Conservation (phyloP, 768 basidiomycete genomes). For the Trametes elegans region DNA sequence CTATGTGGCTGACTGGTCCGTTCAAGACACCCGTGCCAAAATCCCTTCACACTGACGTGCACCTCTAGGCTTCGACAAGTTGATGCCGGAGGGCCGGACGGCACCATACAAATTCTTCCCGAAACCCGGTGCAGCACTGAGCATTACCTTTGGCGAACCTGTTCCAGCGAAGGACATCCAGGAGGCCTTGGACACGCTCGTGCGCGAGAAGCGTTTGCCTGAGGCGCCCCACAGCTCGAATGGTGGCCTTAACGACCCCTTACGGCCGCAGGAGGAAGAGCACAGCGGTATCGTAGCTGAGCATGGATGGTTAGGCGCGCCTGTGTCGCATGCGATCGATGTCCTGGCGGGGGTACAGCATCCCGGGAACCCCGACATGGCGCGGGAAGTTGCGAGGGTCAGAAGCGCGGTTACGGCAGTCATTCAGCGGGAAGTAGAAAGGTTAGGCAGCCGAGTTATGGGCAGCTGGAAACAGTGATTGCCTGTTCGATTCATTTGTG, state of each 20-base stretch:
- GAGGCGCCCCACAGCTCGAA: not conserved
- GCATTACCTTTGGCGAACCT: constrained; percentile 80
- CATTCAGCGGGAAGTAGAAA: constrained; percentile 31
- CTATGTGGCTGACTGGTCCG: constrained; percentile 91
- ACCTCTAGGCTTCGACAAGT: constrained; percentile 70
- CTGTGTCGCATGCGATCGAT: constrained; percentile 2
- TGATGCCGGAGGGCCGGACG: constrained; percentile 85
- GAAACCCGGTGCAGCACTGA: constrained; percentile 56
- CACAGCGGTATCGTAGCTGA: constrained; percentile 2
- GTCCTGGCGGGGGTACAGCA: not conserved
- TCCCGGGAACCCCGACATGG: not conserved
- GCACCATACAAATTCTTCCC: constrained; percentile 77
- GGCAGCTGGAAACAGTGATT: not conserved
- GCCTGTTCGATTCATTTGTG: too few species aligned
- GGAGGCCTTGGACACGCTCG: constrained; percentile 18
- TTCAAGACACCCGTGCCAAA: not conserved
- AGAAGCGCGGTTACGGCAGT: constrained; percentile 32
- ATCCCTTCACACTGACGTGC: not conserved
- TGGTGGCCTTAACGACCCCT: not conserved
- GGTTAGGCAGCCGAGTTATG: constrained; percentile 22
- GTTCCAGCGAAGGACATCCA: constrained; percentile 44
- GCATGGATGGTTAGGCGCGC: constrained; percentile 12
- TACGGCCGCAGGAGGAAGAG: constrained; percentile 11
- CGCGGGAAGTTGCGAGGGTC: constrained; percentile 19
- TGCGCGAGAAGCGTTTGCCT: constrained; percentile 1